Evolutionary conservation across 2,329 filamentous ascomycete genomes (phyloP).

Genomic region (Ceratocystiopsis sp.): DNA sequence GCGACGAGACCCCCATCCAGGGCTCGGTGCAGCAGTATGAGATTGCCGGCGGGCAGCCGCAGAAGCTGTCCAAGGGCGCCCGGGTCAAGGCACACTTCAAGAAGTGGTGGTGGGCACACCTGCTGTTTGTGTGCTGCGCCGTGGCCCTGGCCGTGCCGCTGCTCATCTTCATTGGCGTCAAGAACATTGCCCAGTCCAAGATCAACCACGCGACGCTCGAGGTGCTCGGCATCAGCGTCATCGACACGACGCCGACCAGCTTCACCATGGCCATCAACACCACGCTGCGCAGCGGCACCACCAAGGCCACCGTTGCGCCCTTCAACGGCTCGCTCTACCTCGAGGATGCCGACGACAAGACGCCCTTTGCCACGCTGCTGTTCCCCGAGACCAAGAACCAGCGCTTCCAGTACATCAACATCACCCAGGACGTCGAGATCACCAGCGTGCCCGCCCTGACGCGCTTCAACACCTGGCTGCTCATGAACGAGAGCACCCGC

Average conservation of each 20-base stretch:
- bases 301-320: slow-evolving; percentile 31
- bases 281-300: slow-evolving; percentile 33
- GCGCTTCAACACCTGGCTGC: slow-evolving; percentile 36
- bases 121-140: slow-evolving; percentile 32
- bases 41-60: neutral
- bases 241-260: slow-evolving; percentile 24
- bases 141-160: slow-evolving; percentile 38
- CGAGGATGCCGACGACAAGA: slow-evolving; percentile 27
- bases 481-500: slow-evolving; percentile 30
- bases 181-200: slow-evolving; percentile 38
- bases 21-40: neutral
- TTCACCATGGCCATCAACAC: slow-evolving; percentile 39
- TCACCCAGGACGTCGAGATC: slow-evolving; percentile 31
- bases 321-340: slow-evolving; percentile 40
- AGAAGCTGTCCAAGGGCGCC: neutral
- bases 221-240: slow-evolving; percentile 33
- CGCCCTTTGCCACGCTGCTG: slow-evolving; percentile 30
- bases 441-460: slow-evolving; percentile 30
- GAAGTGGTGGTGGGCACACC: slow-evolving; percentile 44
- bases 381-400: slow-evolving; percentile 35
- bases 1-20: too few species aligned
- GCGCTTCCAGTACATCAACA: slow-evolving; percentile 32
- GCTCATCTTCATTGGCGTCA: slow-evolving; percentile 38
- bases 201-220: slow-evolving; percentile 34
- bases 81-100: slow-evolving; percentile 23